Base-by-base conservation (phyloP, 768 basidiomycete genomes). In the Panellus pusillus region DNA sequence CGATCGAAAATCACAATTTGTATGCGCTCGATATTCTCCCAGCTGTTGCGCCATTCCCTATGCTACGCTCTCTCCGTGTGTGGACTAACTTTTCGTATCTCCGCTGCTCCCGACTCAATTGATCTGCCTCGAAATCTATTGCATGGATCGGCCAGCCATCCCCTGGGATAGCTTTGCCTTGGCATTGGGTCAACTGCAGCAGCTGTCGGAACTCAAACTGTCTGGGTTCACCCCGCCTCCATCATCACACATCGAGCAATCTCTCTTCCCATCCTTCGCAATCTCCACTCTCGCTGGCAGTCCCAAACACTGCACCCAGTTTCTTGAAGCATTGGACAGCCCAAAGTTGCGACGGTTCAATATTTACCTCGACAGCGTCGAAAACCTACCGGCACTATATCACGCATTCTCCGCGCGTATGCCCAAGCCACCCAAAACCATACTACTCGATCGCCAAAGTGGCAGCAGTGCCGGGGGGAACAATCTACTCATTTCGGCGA, bases 81-180 rank as follows among this genome's bases (percentile, higher is more conserved):
- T 28, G 36, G 32, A 47, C 36, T 15, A 38, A 38, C 13, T 15
- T 38, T 9, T n/a, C 19, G 24, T 47, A 38, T 24, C 46, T 47
- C 46, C 46, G 9, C 46, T 14, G 27, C 46, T 47, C 46, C 46
- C 46, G 9, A 38, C 19, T 24, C 46, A 47, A 9, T 35, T 47
- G 6, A 36, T 47, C 24, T 38, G 18, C 24, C 46, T 47, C 24
- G 46, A 47, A 27, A 47, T 47, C 24, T 39, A 47, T 38, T 20
- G 31, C 17, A 17, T n/a, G 1, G 31, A n/a, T 35, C 32, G 44
- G 44, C 13, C 17, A 45, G n/a, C 17, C 29, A 20, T 47, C 36
- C 20, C 13, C 36, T 47, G 46, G 46, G 36, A 47, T 27, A 38
- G 20, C 32, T 46, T 46, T 8, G 45, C 45, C 5, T 9, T 24